Evolutionary conservation across 805 yeast species (phyloP), one percentile per base, ranked within the genome.

Genomic region (Wickerhamomyces sydowiorum): DNA sequence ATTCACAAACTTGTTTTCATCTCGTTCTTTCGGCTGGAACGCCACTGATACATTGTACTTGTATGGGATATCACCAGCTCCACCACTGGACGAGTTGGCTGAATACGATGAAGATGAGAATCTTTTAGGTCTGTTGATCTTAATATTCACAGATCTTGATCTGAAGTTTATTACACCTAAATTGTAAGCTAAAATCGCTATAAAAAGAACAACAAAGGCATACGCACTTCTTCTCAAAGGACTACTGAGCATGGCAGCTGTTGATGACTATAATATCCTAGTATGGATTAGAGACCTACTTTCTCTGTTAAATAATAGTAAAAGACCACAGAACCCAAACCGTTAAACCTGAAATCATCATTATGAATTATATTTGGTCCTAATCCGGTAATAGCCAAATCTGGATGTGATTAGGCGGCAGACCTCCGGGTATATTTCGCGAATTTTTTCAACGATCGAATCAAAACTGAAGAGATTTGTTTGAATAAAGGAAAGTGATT

Each of bases 11-110:
- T 68, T 46, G 60, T 73, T 68, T 43, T 75, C 72, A 38, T 73
- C 79, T 42, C 93, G 65, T 52, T 78, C 81, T 56, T 86, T 86
- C 4, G 93, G 86, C 55, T 80, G 84, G 57, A 70, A 86, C 1
- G 89, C 85, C 15, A 84, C 86, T 0, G 87, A 76, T 13, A 80
- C 66, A 27, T 76, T 67, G 56, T 76, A 82, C 27, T 69, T 66
- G 38, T 68, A 57, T 28, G 52, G 55, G 21, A 50, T 48, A 41
- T 47, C 52, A 39, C 39, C 18, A 8, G 31, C 27, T 7, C 30
- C 30, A 27, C 41, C 50, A 43, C 48, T 45, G 37, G 24, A 42
- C 36, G 40, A 21, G 36, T 34, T 40, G 35, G 47, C 35, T 12
- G 54, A 38, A 5, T 47, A 44, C 15, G 47, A 45, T 7, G 52